Base-by-base conservation (phyloP, 164 flowering plant species). In the Dillenia turbinata region DNA sequence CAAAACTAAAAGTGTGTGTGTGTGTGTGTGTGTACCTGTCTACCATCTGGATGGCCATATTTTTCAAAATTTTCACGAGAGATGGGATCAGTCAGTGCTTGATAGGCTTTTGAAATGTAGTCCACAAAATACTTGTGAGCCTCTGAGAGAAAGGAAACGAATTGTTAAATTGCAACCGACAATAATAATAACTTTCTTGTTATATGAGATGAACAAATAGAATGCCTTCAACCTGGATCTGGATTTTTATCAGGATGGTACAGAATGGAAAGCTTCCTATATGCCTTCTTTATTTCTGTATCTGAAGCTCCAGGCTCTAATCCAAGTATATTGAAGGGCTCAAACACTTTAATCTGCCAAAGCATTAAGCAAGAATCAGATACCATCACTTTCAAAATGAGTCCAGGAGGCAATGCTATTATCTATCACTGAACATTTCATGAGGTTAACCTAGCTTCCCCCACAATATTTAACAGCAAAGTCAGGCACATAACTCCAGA, bases 211-310 rank as follows among this genome's bases (percentile, higher is more conserved):
- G 14, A 46, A 65, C 50, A 63, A n/a, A 73, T 17, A n/a, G 63
- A 75, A 71, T 52, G 64, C 48, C 73, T 47, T 62, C 78, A 78
- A 94, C 99, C 99, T 86, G 96, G 99, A 78, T 94, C 99, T 55
- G 99, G 99, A 78, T 94, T 94, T 79, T 94, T 94, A 86, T 94
- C 99, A 75, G 99, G 99, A 75, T 94, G 99, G 74, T 88, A 94
- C 52, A 83, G 96, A 73, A 94, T 83, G 16, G 99, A 89, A 17
- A 94, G 92, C 66, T 83, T 89, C 75, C 99, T 81, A 64, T 94
- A 94, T 22, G 90, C 91, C 81, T 91, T 94, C 75, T 89, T 94
- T 70, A 94, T 94, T 67, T 85, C 94, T 43, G 93, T 79, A 59
- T 94, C 99, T 52, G 92, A 81, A 53, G 87, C 93, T 60, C 97